Evolutionary conservation across 2,329 filamentous ascomycete genomes (phyloP).

Genomic region (Aspergillus udagawae): DNA sequence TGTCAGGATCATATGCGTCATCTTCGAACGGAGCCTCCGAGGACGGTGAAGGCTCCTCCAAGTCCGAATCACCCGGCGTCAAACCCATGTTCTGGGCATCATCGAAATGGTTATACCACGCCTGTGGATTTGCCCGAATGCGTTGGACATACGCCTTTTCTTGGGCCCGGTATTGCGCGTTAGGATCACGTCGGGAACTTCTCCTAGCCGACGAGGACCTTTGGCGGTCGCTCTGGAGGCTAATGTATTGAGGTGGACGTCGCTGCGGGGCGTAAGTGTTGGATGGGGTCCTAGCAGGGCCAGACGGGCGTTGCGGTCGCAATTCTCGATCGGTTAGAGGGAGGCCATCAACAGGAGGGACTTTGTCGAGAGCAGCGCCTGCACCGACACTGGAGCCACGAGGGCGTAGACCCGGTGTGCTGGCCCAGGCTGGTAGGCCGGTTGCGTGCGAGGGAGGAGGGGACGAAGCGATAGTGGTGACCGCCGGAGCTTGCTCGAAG

Average conservation of each 20-base stretch:
- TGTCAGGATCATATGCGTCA: constrained; percentile 85
- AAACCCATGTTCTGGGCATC: constrained; percentile 67
- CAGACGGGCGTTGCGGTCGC: constrained; percentile 63
- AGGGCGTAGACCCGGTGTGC: constrained; percentile 34
- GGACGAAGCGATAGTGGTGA: constrained; percentile 31
- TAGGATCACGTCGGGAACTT: constrained; percentile 57
- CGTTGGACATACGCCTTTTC: constrained; percentile 94
- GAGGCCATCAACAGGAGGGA: constrained; percentile 24
- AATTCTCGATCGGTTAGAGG: constrained; percentile 30
- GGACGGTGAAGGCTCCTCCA: constrained; percentile 84
- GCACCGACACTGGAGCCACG: constrained; percentile 42
- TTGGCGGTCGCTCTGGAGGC: constrained; percentile 46
- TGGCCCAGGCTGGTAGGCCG: constrained; percentile 33
- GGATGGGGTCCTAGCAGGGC: constrained; percentile 68
- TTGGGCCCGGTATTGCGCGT: constrained; percentile 73
- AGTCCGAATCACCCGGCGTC: constrained; percentile 72
- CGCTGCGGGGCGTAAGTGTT: constrained; percentile 69
- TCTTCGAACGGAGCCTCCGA: constrained; percentile 78
- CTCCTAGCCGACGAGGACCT: constrained; percentile 57
- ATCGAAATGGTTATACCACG: constrained; percentile 60
- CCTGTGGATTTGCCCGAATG: constrained; percentile 73
- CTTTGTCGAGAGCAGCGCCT: constrained; percentile 40
- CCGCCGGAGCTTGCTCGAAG: constrained; percentile 30
- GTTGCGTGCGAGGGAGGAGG: constrained; percentile 25
- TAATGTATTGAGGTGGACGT: constrained; percentile 51